These are phyloP conservation scores for Beauveria sp. DNA, from an alignment of 2,329 filamentous ascomycete species.

Conservation along the genomic window DNA sequence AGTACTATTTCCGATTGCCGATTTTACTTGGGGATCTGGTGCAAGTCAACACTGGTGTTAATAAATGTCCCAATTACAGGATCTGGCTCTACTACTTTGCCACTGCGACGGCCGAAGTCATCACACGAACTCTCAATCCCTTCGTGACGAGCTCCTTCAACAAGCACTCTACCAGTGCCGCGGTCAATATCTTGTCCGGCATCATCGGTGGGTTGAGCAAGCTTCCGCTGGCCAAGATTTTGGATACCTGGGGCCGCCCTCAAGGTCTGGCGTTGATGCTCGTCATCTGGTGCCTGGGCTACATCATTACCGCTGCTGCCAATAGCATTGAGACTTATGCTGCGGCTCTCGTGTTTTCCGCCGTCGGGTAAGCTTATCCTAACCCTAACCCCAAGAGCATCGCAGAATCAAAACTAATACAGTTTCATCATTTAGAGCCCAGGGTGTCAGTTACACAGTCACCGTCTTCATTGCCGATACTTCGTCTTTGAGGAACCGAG, in stretches of 20 bases:
- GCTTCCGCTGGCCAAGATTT: conserved; percentile 57
- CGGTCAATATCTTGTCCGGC: conserved; percentile 45
- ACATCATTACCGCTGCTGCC: conserved; percentile 60
- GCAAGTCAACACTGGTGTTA: not conserved
- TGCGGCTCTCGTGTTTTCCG: conserved; percentile 59
- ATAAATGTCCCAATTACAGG: conserved; percentile 13
- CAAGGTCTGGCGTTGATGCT: conserved; percentile 52
- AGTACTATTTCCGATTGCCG: conserved; percentile 14
- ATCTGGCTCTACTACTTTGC: conserved; percentile 35
- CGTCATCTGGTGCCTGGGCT: conserved; percentile 38
- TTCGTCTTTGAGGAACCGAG: conserved; percentile 56
- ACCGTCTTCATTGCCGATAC: conserved; percentile 61
- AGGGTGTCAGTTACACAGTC: conserved; percentile 33
- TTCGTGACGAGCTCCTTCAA: conserved; percentile 44
- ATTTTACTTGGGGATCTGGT: not conserved
- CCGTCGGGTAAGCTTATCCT: conserved; percentile 40
- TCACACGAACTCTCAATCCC: conserved; percentile 32
- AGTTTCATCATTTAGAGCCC: conserved; percentile 19
- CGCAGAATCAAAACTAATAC: not conserved
- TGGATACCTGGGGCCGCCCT: conserved; percentile 60
- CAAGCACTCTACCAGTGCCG: conserved; percentile 45
- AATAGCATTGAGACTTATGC: conserved; percentile 52
- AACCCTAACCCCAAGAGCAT: not conserved
- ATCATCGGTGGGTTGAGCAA: conserved; percentile 54
- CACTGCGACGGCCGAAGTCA: conserved; percentile 28